These are phyloP conservation scores for Colletotrichum shisoi DNA, from an alignment of 2,329 filamentous ascomycete species.

Conservation along the genomic window DNA sequence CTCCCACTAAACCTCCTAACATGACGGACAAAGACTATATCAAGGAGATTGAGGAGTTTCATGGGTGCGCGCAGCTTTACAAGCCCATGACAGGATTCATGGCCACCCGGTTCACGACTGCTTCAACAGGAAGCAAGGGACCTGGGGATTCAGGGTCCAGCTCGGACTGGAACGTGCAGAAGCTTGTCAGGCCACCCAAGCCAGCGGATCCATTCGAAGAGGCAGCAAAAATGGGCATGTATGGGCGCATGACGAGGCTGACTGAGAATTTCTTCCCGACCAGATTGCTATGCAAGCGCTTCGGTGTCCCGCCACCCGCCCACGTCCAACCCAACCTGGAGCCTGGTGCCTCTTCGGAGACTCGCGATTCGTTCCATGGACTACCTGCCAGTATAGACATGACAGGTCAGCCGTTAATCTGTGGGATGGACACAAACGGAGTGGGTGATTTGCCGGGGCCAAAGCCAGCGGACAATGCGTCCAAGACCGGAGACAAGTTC, in stretches of 20 bases:
- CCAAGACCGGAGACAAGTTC: constrained; percentile 31
- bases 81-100: constrained; percentile 91
- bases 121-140: constrained; percentile 56
- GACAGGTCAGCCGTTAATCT: not conserved
- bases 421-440: not conserved
- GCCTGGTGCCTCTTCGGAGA: not conserved
- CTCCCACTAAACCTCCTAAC: constrained; percentile 59
- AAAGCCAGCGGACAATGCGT: constrained; percentile 3
- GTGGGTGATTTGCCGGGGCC: not conserved
- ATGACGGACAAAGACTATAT: constrained; percentile 75
- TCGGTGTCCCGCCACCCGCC: constrained; percentile 81
- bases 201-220: constrained; percentile 80
- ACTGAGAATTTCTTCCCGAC: constrained; percentile 78
- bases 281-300: constrained; percentile 89
- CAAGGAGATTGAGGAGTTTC: constrained; percentile 80
- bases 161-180: constrained; percentile 46
- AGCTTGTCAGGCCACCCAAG: constrained; percentile 62
- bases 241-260: constrained; percentile 83
- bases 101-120: constrained; percentile 89
- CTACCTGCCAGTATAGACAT: not conserved
- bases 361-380: not conserved
- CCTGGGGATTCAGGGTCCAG: constrained; percentile 41
- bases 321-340: constrained; percentile 67
- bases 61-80: constrained; percentile 73
- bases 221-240: constrained; percentile 91